Conservation (phyloP, 75 land plant species). For the Larix kaempferi region DNA sequence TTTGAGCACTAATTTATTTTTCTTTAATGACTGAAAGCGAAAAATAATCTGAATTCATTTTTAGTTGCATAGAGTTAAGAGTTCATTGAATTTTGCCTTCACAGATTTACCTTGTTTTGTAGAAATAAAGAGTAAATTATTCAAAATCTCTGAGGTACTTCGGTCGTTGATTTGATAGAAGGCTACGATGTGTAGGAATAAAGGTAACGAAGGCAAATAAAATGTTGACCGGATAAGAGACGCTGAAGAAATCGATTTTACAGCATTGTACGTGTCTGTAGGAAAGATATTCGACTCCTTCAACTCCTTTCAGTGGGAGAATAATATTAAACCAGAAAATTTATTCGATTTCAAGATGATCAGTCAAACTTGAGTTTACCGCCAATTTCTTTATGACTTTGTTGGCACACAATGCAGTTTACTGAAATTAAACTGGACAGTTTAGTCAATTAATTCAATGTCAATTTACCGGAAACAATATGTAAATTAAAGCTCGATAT, state of each 20-base stretch:
- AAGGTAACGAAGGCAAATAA: background rate
- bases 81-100: background rate
- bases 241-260: background rate
- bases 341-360: background rate
- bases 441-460: no score
- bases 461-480: no score
- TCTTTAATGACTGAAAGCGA: no score
- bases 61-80: background rate
- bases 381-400: background rate
- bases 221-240: no score
- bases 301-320: conserved; percentile 3
- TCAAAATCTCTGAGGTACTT: no score
- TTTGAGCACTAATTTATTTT: no score
- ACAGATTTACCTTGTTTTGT: no score
- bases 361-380: background rate
- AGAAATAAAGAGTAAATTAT: no score
- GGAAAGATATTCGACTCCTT: background rate
- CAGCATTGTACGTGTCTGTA: background rate
- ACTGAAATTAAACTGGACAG: no score
- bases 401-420: no score
- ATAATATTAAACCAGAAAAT: background rate
- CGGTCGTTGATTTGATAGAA: no score
- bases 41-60: background rate
- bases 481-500: no score
- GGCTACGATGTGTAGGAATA: background rate